Conservation (phyloP, 1,284 basidiomycete species). For the Cutaneotrichosporon mucoides region DNA sequence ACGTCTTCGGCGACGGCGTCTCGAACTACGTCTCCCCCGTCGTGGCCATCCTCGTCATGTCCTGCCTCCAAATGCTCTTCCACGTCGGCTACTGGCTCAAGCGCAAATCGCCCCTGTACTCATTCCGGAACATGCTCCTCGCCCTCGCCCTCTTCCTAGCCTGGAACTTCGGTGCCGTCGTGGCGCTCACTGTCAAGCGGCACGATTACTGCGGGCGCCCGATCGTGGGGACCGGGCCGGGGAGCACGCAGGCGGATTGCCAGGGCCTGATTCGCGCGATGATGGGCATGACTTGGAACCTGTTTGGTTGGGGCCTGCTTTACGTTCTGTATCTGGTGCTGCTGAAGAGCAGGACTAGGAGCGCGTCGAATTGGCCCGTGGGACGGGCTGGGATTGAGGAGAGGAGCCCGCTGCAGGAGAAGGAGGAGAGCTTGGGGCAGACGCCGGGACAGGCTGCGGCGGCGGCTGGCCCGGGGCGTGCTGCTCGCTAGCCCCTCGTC, state of each 20-base stretch:
- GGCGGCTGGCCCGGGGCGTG: too few species aligned
- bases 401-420: too few species aligned
- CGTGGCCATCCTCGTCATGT: constrained; percentile 26
- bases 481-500: too few species aligned
- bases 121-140: constrained; percentile 19
- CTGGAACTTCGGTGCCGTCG: constrained; percentile 24
- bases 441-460: too few species aligned
- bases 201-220: neutral
- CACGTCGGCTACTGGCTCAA: constrained; percentile 16
- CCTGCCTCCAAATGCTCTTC: constrained; percentile 25
- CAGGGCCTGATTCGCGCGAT: constrained; percentile 24
- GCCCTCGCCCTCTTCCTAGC: constrained; percentile 22
- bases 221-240: constrained; percentile 13
- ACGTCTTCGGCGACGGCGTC: constrained; percentile 9
- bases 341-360: constrained; percentile 11
- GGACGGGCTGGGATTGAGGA: too few species aligned
- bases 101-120: constrained; percentile 15
- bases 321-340: constrained; percentile 23
- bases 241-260: constrained; percentile 17
- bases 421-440: too few species aligned
- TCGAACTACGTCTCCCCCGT: constrained; percentile 24
- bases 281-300: constrained; percentile 14
- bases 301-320: constrained; percentile 24
- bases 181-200: constrained; percentile 23
- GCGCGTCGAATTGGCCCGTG: neutral